phyloP scores from a whole-genome alignment of 2,329 filamentous ascomycete species.

The Neonectria coccinea region DNA sequence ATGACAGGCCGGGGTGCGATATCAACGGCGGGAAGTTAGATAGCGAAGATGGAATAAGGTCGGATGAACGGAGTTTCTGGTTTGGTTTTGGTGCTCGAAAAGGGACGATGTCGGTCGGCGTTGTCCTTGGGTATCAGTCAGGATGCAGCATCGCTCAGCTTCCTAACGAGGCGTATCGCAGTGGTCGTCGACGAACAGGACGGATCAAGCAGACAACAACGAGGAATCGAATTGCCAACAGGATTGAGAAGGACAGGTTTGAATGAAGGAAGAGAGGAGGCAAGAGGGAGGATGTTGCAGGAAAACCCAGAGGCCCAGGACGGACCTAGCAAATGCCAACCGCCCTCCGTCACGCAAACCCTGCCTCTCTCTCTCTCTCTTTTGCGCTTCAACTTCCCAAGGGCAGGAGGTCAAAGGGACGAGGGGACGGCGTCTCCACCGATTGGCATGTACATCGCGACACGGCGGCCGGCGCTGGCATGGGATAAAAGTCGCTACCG shows the following conservation, averaged over 20 bases:
- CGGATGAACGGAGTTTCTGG: background rate
- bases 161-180: slow-evolving; percentile 7
- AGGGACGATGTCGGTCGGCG: background rate
- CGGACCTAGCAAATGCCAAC: slow-evolving; percentile 5
- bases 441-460: slow-evolving; percentile 27
- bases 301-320: slow-evolving; percentile 1
- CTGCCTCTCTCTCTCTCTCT: background rate
- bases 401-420: background rate
- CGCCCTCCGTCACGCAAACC: slow-evolving; percentile 3
- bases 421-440: slow-evolving; percentile 1
- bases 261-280: background rate
- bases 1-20: slow-evolving; percentile 22
- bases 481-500: slow-evolving; percentile 21
- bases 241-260: background rate
- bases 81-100: background rate
- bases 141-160: slow-evolving; percentile 16
- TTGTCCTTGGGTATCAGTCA: background rate
- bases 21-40: background rate
- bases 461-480: slow-evolving; percentile 21
- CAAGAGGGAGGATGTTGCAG: background rate
- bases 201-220: background rate
- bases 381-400: background rate
- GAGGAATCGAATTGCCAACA: background rate
- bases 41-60: slow-evolving; percentile 9
- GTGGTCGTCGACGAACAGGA: background rate